Conservation (phyloP, 371 early-diverging fungal genomes). For the Rhizomucor pusillus region DNA sequence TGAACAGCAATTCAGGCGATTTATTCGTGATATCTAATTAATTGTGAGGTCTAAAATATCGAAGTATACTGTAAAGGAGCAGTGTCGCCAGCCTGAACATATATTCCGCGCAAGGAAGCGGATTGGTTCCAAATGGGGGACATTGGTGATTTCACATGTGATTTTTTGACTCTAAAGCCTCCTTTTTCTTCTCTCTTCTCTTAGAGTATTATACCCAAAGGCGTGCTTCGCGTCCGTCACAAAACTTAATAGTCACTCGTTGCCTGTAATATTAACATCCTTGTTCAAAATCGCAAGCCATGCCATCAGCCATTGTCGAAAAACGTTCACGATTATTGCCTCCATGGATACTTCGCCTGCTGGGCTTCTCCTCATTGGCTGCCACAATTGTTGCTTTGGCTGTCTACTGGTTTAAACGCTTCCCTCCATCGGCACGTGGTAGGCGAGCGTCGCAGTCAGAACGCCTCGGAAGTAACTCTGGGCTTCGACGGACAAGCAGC, state of each 20-base stretch:
- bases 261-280: not conserved
- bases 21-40: no score
- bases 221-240: no score
- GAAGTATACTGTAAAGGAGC: no score
- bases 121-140: no score
- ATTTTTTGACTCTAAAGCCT: no score
- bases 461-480: slow-evolving; percentile 3
- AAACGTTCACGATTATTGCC: slow-evolving; percentile 12
- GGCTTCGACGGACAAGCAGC: slow-evolving; percentile 4
- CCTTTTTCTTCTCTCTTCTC: no score
- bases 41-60: no score
- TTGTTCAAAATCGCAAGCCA: not conserved
- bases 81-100: no score
- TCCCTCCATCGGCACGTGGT: not conserved
- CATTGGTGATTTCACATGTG: no score
- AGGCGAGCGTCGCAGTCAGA: not conserved
- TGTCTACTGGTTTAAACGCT: slow-evolving; percentile 15
- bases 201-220: no score
- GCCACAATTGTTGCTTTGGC: slow-evolving; percentile 15
- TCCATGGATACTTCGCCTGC: slow-evolving; percentile 18
- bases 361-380: slow-evolving; percentile 23
- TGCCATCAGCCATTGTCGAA: slow-evolving; percentile 5
- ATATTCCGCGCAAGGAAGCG: no score
- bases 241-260: not conserved
- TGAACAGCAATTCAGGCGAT: no score